Conservation (phyloP, 108 stramenopile species). For the Skeletonema menzelii region DNA sequence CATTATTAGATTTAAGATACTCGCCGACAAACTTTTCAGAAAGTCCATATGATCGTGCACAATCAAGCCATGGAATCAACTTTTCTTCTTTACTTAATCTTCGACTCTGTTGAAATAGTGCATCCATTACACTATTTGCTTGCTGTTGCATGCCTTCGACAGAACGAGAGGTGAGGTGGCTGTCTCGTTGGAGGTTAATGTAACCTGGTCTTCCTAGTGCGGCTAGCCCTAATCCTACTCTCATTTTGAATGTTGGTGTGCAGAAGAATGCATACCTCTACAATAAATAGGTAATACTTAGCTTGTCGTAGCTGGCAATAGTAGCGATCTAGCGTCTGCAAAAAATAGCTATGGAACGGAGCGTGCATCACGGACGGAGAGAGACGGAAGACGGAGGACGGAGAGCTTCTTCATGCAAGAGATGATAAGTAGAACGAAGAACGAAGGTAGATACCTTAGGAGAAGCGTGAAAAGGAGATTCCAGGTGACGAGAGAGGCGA, state of each 20-base stretch:
- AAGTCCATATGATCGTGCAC: conserved; percentile 79
- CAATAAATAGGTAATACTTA: no score
- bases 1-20: conserved; percentile 52
- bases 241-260: conserved; percentile 23
- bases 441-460: no score
- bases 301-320: no score
- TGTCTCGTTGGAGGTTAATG: conserved; percentile 62
- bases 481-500: no score
- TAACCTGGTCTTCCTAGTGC: conserved; percentile 83
- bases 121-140: conserved; percentile 65
- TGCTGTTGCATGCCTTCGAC: conserved; percentile 61
- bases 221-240: conserved; percentile 77
- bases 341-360: no score
- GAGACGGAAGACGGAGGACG: no score
- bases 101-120: conserved; percentile 34
- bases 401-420: no score
- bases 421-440: no score
- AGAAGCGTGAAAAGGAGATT: no score
- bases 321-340: no score
- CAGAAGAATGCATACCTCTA: no score
- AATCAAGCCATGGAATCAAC: conserved; percentile 67
- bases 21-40: conserved; percentile 77
- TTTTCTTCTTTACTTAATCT: not conserved
- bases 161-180: conserved; percentile 21
- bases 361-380: no score